These are phyloP conservation scores for Lathyrus oleraceus DNA, from an alignment of 306 rosid species.

Conservation along the genomic window DNA sequence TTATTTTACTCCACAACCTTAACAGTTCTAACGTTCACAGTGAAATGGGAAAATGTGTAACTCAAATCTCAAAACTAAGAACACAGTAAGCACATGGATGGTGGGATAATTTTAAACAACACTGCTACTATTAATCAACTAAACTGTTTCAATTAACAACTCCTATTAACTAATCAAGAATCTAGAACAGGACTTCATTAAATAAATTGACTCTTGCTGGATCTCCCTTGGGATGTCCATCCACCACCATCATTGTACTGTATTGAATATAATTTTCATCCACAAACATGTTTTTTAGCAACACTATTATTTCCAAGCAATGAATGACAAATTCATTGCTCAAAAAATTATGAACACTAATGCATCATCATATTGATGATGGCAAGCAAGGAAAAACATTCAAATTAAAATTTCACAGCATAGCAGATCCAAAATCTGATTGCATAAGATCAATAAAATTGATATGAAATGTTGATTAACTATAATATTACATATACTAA, in stretches of 20 bases:
- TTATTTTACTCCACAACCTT: slow-evolving; percentile 24
- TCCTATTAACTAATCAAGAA: background rate
- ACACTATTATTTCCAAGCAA: slow-evolving; percentile 9
- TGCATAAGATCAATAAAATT: slow-evolving; percentile 44
- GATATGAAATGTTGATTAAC: slow-evolving; percentile 54
- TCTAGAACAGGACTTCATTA: slow-evolving; percentile 16
- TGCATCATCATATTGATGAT: background rate
- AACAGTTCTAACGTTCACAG: slow-evolving; percentile 25
- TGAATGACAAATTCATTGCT: background rate
- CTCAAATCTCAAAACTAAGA: slow-evolving; percentile 38
- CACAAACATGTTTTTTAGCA: background rate
- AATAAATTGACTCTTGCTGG: slow-evolving; percentile 12
- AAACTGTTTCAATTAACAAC: background rate
- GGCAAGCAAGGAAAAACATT: slow-evolving; percentile 3
- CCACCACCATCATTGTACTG: slow-evolving; percentile 25
- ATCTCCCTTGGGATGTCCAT: slow-evolving; percentile 12
- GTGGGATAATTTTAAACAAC: slow-evolving; percentile 16
- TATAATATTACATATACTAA: slow-evolving; percentile 48
- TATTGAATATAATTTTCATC: slow-evolving; percentile 21
- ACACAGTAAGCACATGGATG: slow-evolving; percentile 46
- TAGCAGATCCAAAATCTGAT: slow-evolving; percentile 24
- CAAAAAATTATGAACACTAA: background rate
- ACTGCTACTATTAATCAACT: slow-evolving; percentile 11
- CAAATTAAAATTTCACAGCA: slow-evolving; percentile 27
- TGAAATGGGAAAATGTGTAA: slow-evolving; percentile 29